phyloP scores from a whole-genome alignment of 805 yeast genomes.

The Kodamaea leandrae region DNA sequence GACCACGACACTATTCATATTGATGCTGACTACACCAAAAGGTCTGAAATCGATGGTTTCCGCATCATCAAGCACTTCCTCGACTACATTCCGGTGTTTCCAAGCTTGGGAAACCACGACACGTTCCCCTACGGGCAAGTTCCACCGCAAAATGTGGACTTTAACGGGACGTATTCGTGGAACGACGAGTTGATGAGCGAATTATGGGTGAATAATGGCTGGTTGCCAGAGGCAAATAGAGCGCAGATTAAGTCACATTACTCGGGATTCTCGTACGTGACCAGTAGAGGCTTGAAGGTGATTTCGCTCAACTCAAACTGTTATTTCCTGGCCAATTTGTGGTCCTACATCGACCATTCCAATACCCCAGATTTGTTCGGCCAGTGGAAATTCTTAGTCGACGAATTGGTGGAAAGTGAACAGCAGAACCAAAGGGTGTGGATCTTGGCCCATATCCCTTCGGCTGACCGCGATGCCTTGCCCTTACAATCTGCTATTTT shows the following conservation, averaged over 20 bases:
- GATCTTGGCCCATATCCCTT: constrained; percentile 69
- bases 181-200: constrained; percentile 37
- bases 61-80: constrained; percentile 53
- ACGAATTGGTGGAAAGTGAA: constrained; percentile 61
- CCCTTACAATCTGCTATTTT: constrained; percentile 60
- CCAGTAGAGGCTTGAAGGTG: constrained; percentile 55
- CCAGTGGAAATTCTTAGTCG: constrained; percentile 55
- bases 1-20: constrained; percentile 59
- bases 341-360: constrained; percentile 51
- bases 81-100: constrained; percentile 53
- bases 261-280: constrained; percentile 58
- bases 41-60: constrained; percentile 69
- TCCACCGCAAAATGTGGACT: constrained; percentile 44
- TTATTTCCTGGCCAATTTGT: constrained; percentile 60
- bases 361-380: constrained; percentile 61
- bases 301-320: constrained; percentile 65
- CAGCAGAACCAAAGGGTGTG: constrained; percentile 60
- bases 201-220: constrained; percentile 35
- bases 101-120: constrained; percentile 71
- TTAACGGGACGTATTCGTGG: constrained; percentile 34
- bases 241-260: constrained; percentile 45
- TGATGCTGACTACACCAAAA: constrained; percentile 62
- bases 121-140: constrained; percentile 70
- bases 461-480: constrained; percentile 51
- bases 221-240: constrained; percentile 29